Conservation (phyloP, 306 rosid species). For the Vigna hirtella region DNA sequence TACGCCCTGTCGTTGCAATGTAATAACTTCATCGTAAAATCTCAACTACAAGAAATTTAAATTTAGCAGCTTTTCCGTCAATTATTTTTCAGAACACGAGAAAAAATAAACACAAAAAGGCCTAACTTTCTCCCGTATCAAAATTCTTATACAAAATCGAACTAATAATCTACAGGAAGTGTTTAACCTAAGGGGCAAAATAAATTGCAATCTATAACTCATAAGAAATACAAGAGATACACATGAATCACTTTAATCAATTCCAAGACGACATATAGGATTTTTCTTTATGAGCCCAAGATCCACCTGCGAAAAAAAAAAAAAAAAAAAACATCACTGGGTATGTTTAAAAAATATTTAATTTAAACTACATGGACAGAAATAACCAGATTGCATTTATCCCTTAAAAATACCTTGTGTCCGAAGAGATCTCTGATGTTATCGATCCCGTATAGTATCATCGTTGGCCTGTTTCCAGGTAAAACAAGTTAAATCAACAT, state of each 20-base stretch:
- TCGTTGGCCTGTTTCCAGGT: constrained; percentile 79
- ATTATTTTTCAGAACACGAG: not conserved
- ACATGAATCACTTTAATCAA: constrained; percentile 40
- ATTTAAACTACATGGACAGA: not conserved
- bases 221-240: not conserved
- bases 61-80: not conserved
- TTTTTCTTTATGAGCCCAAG: constrained; percentile 88
- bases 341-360: not conserved
- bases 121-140: not conserved
- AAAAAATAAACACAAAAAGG: constrained; percentile 16
- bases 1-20: not conserved
- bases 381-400: not conserved
- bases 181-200: not conserved
- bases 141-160: constrained; percentile 22
- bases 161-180: constrained; percentile 27
- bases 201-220: constrained; percentile 6
- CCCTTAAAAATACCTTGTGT: constrained; percentile 64
- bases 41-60: constrained; percentile 1
- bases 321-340: not conserved
- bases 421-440: constrained; percentile 97
- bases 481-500: constrained; percentile 13
- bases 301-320: constrained; percentile 78
- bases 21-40: not conserved
- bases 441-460: constrained; percentile 85
- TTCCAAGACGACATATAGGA: constrained; percentile 83